phyloP scores from a whole-genome alignment of 352 stramenopile species.

The Phytophthora chlamydospora region DNA sequence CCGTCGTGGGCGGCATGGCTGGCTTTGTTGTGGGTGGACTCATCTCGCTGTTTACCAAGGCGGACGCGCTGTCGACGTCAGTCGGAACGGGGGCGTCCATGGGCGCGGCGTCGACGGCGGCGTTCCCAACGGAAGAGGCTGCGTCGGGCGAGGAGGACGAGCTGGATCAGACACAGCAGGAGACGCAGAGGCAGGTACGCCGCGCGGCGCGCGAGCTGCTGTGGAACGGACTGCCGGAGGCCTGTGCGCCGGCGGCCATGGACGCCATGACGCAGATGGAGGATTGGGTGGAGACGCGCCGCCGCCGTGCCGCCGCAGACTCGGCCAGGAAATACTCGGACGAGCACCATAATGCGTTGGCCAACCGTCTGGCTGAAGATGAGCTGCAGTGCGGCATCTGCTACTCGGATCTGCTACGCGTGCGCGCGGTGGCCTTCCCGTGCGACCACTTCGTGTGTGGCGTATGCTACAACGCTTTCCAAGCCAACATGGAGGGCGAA shows the following conservation, averaged over 20 bases:
- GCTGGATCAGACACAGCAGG: not conserved
- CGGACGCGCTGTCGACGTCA: slow-evolving; percentile 59
- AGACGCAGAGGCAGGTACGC: slow-evolving; percentile 30
- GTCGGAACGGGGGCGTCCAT: slow-evolving; percentile 16
- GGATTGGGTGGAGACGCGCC: slow-evolving; percentile 56
- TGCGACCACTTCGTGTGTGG: slow-evolving; percentile 72
- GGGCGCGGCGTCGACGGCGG: not conserved
- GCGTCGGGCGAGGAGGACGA: slow-evolving; percentile 22
- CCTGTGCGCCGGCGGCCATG: slow-evolving; percentile 35
- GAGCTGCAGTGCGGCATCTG: slow-evolving; percentile 79
- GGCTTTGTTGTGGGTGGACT: slow-evolving; percentile 64
- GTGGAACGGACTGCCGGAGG: slow-evolving; percentile 45
- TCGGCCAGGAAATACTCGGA: slow-evolving; percentile 55
- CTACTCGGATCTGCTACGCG: slow-evolving; percentile 66
- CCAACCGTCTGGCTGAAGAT: slow-evolving; percentile 61
- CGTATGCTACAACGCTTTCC: slow-evolving; percentile 62
- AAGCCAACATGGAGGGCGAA: slow-evolving; percentile 47
- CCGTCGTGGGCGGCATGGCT: slow-evolving; percentile 59
- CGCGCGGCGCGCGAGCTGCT: slow-evolving; percentile 43
- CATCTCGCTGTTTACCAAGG: slow-evolving; percentile 68
- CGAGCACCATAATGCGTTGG: slow-evolving; percentile 54
- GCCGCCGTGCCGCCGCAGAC: slow-evolving; percentile 32
- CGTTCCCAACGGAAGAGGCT: slow-evolving; percentile 9
- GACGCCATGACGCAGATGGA: slow-evolving; percentile 50
- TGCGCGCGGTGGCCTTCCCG: slow-evolving; percentile 58